These are phyloP conservation scores for Fonsecaea erecta DNA, from an alignment of 2,329 filamentous ascomycete species.

Conservation along the genomic window DNA sequence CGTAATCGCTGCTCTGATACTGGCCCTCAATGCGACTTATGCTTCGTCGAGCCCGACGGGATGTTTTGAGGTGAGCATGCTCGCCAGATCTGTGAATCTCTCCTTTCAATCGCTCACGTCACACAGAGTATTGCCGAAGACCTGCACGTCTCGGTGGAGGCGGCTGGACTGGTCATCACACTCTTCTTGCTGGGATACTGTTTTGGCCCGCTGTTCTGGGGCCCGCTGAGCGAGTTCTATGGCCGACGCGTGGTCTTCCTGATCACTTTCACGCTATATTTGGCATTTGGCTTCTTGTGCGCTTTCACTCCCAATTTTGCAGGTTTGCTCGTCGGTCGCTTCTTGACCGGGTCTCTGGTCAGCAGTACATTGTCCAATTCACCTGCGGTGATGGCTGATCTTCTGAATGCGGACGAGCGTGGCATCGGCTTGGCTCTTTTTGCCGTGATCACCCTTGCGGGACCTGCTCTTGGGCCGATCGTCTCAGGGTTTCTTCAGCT, in stretches of 20 bases:
- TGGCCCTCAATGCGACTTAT: not conserved
- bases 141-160: no score
- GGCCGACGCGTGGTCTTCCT: not conserved
- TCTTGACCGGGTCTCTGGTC: no score
- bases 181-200: not conserved
- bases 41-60: not conserved
- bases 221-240: not conserved
- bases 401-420: not conserved
- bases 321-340: no score
- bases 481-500: not conserved
- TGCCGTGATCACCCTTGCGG: not conserved
- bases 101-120: no score
- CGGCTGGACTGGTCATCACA: not conserved
- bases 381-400: no score
- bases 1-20: not conserved
- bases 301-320: no score
- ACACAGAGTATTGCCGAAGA: no score
- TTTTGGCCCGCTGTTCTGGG: not conserved
- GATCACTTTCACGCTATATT: not conserved
- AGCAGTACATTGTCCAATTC: no score
- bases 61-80: not conserved
- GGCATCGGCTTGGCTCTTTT: not conserved
- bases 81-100: no score
- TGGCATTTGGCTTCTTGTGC: not conserved
- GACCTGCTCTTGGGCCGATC: slow-evolving; percentile 8